These are phyloP conservation scores for Russula sp. DNA, from an alignment of 768 basidiomycete species.

Conservation along the genomic window DNA sequence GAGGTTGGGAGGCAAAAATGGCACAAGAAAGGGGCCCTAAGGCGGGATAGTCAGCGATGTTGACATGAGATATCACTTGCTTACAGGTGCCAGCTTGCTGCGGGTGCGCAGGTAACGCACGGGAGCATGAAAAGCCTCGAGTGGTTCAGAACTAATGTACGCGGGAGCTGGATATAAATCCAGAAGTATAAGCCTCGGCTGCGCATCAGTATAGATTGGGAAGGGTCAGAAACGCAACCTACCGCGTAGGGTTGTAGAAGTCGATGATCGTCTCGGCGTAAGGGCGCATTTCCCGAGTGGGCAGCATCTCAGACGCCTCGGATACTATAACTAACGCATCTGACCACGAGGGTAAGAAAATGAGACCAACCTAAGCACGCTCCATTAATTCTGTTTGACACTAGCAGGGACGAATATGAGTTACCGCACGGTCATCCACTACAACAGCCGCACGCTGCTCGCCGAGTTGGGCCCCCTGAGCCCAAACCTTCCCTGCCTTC, in stretches of 20 bases:
- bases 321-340: constrained; percentile 21
- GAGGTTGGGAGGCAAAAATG: constrained; percentile 25
- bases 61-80: background rate
- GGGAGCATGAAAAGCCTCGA: constrained; percentile 18
- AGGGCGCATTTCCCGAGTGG: constrained; percentile 24
- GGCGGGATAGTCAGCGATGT: background rate
- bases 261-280: constrained; percentile 22
- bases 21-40: constrained; percentile 5
- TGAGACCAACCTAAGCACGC: constrained; percentile 17
- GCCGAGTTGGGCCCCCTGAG: constrained; percentile 21
- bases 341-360: constrained; percentile 22
- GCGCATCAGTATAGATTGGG: background rate
- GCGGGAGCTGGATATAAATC: constrained; percentile 22
- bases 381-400: background rate
- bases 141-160: constrained; percentile 20
- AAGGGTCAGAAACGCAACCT: background rate
- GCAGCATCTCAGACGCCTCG: constrained; percentile 18
- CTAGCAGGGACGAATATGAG: background rate
- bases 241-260: constrained; percentile 21
- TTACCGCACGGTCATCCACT: constrained; percentile 15
- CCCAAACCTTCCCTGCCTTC: constrained; percentile 23
- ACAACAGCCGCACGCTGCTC: constrained; percentile 17
- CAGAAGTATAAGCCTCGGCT: constrained; percentile 21
- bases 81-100: constrained; percentile 8
- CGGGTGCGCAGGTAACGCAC: constrained; percentile 23